Percentiles rank a stretch among this genome's conserved stretches.
Evolutionary conservation across 306 rosid genomes (phyloP).

Genomic region (Prunus mongolica): DNA sequence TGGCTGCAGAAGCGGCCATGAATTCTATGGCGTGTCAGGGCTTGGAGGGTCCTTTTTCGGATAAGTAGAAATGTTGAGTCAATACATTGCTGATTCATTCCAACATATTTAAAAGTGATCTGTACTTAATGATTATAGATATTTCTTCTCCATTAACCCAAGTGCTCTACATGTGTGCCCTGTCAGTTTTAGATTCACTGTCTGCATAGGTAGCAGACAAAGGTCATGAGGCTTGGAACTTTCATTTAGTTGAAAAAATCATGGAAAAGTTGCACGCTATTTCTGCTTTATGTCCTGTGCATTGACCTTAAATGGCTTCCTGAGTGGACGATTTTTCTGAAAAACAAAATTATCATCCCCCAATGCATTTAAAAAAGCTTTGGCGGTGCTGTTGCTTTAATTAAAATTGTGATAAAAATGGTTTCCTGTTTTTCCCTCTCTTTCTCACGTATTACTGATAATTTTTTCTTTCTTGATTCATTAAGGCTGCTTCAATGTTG

Average conservation of each 20-base stretch:
- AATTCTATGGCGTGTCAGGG: not conserved
- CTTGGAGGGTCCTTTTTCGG: not conserved
- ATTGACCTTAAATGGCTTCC: not conserved
- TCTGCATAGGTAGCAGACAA: not conserved
- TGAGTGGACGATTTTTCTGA: not conserved
- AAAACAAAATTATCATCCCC: not conserved
- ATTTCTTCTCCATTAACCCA: not conserved
- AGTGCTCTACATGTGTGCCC: not conserved
- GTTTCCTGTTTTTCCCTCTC: conserved; percentile 10
- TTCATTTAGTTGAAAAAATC: not conserved
- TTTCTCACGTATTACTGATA: not conserved
- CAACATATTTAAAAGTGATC: not conserved
- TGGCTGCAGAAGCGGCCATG: not conserved
- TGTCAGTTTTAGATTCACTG: not conserved
- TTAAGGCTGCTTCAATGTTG: conserved; percentile 93
- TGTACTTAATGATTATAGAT: not conserved
- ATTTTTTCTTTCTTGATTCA: not conserved
- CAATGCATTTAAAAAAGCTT: not conserved
- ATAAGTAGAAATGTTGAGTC: not conserved
- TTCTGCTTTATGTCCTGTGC: not conserved
- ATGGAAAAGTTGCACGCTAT: not conserved
- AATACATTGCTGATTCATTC: not conserved
- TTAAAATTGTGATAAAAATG: conserved; percentile 6
- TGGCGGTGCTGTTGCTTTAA: not conserved
- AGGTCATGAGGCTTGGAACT: not conserved